These are phyloP conservation scores for Boletus albobrunnescens DNA, from an alignment of 1,284 basidiomycete species.

Conservation along the genomic window DNA sequence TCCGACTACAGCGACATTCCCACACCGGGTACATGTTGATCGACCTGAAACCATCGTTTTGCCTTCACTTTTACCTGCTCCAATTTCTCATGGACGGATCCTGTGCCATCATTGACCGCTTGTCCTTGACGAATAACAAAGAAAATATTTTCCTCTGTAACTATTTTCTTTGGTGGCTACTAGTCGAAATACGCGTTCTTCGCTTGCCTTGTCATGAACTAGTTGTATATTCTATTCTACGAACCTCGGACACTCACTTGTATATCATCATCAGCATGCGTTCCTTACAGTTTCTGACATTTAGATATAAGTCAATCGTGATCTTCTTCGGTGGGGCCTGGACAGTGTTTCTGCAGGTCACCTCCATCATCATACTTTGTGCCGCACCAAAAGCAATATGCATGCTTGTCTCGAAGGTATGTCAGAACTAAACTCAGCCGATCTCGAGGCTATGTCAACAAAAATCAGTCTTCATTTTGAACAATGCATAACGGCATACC, in stretches of 20 bases:
- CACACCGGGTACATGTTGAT: constrained; percentile 33
- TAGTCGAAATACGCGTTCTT: constrained; percentile 9
- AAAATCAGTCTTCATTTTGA: constrained; percentile 11
- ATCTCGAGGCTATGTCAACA: constrained; percentile 53
- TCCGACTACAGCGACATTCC: constrained; percentile 62
- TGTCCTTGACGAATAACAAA: neutral
- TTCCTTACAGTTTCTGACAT: constrained; percentile 14
- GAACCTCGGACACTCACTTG: constrained; percentile 31
- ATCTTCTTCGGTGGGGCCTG: constrained; percentile 71
- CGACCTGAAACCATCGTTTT: constrained; percentile 38
- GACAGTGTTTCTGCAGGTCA: constrained; percentile 66
- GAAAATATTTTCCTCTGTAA: neutral
- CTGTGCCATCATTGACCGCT: neutral
- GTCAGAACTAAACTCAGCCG: constrained; percentile 63
- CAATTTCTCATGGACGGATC: constrained; percentile 24
- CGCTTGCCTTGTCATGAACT: constrained; percentile 17
- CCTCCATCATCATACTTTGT: constrained; percentile 60
- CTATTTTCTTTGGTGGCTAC: neutral
- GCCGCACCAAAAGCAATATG: constrained; percentile 88
- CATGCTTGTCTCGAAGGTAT: constrained; percentile 67
- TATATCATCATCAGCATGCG: constrained; percentile 30
- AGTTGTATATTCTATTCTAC: constrained; percentile 18
- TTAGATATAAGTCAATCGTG: constrained; percentile 56
- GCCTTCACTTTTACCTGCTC: constrained; percentile 21
- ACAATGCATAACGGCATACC: constrained; percentile 39